These are phyloP conservation scores for Haplosporangium sp. DNA, from an alignment of 371 early-diverging fungal genomes.

Conservation along the genomic window DNA sequence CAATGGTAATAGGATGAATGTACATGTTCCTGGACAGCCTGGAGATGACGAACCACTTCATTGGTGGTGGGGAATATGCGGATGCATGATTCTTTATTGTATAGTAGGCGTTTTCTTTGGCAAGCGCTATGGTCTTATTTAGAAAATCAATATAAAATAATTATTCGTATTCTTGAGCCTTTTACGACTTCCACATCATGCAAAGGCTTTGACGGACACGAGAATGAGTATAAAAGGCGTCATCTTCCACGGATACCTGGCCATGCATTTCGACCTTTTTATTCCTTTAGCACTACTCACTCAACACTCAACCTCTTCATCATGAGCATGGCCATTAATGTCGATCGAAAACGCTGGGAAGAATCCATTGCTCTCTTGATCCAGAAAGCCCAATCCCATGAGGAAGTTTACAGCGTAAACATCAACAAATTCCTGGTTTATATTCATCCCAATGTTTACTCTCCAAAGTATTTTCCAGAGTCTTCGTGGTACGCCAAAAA, in stretches of 20 bases:
- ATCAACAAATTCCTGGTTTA: not conserved
- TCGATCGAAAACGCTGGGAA: not conserved
- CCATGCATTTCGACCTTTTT: too few species aligned
- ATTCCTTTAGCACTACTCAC: too few species aligned
- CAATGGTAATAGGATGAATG: slow-evolving; percentile 39
- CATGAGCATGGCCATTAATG: not conserved
- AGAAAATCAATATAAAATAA: not conserved
- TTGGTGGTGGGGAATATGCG: slow-evolving; percentile 39
- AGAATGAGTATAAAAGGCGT: too few species aligned
- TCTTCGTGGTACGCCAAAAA: slow-evolving; percentile 18
- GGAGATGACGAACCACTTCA: slow-evolving; percentile 23
- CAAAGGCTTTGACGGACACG: too few species aligned
- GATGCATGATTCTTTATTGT: slow-evolving; percentile 32
- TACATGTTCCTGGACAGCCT: slow-evolving; percentile 47
- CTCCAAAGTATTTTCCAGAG: slow-evolving; percentile 22
- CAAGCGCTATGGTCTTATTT: slow-evolving; percentile 42
- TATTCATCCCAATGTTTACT: slow-evolving; percentile 24
- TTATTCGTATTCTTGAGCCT: too few species aligned
- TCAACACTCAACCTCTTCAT: too few species aligned
- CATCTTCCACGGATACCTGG: too few species aligned
- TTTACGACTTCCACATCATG: too few species aligned
- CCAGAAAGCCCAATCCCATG: slow-evolving; percentile 12
- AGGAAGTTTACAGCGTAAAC: not conserved
- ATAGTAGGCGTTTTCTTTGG: slow-evolving; percentile 37
- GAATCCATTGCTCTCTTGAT: slow-evolving; percentile 1